These are phyloP conservation scores for Tetrapisispora phaffii DNA, from an alignment of 805 yeast genomes.

Conservation along the genomic window DNA sequence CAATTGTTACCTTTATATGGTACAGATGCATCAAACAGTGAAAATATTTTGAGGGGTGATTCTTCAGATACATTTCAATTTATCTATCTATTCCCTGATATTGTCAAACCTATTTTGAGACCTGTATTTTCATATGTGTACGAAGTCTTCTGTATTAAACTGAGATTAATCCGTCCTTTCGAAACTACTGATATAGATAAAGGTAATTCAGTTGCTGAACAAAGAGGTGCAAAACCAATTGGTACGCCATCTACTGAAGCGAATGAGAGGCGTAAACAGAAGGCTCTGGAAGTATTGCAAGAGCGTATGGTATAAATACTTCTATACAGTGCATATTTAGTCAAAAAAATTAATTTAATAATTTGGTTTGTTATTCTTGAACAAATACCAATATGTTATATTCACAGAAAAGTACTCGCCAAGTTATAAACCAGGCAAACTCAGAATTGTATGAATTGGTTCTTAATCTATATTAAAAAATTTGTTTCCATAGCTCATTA, in stretches of 20 bases:
- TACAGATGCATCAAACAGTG: conserved; percentile 19
- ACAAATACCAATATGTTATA: too few species aligned
- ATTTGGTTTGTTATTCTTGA: too few species aligned
- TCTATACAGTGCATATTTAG: conserved; percentile 10
- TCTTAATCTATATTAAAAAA: too few species aligned
- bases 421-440: too few species aligned
- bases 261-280: conserved; percentile 60
- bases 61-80: conserved; percentile 84
- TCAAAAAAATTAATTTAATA: too few species aligned
- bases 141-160: conserved; percentile 28
- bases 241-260: conserved; percentile 29
- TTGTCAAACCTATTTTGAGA: conserved; percentile 40
- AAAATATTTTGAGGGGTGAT: conserved; percentile 52
- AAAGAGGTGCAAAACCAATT: conserved; percentile 36
- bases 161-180: conserved; percentile 51
- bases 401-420: too few species aligned
- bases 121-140: conserved; percentile 41
- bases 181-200: conserved; percentile 61
- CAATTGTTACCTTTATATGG: conserved; percentile 38
- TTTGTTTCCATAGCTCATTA: too few species aligned
- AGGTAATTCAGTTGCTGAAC: conserved; percentile 58
- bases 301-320: conserved; percentile 37
- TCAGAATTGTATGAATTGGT: too few species aligned
- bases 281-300: conserved; percentile 65
- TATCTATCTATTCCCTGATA: conserved; percentile 73